A percentile compares a stretch with the other conserved stretches of the same genome.
These are phyloP conservation scores for Populus euphratica DNA, from an alignment of 345 rosid genomes.

Conservation along the genomic window DNA sequence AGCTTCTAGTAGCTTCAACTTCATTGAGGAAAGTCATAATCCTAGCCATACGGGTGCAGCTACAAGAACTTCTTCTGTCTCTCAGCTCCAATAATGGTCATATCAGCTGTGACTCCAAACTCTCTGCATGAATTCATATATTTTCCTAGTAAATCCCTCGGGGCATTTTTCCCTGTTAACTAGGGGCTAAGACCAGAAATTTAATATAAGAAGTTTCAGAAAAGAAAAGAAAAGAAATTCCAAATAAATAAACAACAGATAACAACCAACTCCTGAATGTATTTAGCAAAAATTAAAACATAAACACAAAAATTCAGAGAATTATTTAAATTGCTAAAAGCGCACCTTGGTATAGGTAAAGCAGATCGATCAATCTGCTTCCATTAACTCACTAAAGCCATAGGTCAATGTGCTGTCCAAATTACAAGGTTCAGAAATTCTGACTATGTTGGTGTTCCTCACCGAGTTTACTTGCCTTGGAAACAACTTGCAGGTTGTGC, in stretches of 20 bases:
- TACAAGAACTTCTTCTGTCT: not conserved
- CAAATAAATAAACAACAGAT: no score
- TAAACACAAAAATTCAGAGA: not conserved
- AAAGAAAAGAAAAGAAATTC: no score
- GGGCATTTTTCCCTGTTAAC: not conserved
- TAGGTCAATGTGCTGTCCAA: slow-evolving; percentile 15
- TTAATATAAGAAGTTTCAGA: no score
- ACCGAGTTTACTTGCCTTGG: slow-evolving; percentile 42
- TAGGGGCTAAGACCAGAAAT: not conserved
- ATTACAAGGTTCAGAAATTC: slow-evolving; percentile 15
- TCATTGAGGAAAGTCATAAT: not conserved
- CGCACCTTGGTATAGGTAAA: slow-evolving; percentile 18
- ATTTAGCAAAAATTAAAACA: not conserved
- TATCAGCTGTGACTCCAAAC: not conserved
- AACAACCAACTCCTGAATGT: no score
- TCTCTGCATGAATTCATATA: not conserved
- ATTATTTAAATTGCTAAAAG: slow-evolving; percentile 4
- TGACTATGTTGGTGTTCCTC: slow-evolving; percentile 26
- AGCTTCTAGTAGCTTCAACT: slow-evolving; percentile 10
- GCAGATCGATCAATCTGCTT: slow-evolving; percentile 18
- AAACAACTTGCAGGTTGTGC: slow-evolving; percentile 58
- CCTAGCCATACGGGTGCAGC: not conserved
- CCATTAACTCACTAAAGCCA: slow-evolving; percentile 16
- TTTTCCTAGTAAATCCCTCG: not conserved
- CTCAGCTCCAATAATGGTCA: slow-evolving; percentile 3